Evolutionary conservation across 2,329 filamentous ascomycete species (phyloP).

Genomic region (Setomelanomma holmii): DNA sequence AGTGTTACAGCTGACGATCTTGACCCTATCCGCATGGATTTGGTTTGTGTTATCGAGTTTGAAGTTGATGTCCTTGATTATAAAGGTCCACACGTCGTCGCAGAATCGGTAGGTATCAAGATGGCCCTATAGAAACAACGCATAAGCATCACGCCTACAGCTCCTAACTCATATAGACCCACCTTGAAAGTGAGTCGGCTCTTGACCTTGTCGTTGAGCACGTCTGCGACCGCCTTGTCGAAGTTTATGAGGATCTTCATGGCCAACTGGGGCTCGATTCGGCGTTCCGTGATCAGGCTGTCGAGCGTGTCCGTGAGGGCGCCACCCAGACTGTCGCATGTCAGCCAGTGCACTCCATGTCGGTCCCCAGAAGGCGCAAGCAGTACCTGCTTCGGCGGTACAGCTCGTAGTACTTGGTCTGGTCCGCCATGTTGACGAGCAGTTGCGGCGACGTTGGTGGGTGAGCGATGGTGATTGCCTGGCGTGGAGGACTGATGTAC

Average conservation of each 20-base stretch:
- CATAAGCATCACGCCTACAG: slow-evolving; percentile 21
- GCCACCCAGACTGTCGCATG: slow-evolving; percentile 76
- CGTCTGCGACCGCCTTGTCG: slow-evolving; percentile 90
- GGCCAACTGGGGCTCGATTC: slow-evolving; percentile 95
- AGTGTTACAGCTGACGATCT: slow-evolving; percentile 97
- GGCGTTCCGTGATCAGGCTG: slow-evolving; percentile 90
- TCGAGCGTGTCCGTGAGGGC: slow-evolving; percentile 96
- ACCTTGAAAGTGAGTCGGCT: slow-evolving; percentile 95
- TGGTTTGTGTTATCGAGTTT: slow-evolving; percentile 86
- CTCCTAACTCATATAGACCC: slow-evolving; percentile 31
- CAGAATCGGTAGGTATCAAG: slow-evolving; percentile 99
- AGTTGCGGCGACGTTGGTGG: slow-evolving; percentile 20
- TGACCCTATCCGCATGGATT: slow-evolving; percentile 88
- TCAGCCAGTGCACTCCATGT: slow-evolving; percentile 30
- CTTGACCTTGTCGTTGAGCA: slow-evolving; percentile 91
- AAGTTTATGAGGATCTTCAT: slow-evolving; percentile 99
- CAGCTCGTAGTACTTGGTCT: slow-evolving; percentile 81
- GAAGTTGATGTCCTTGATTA: slow-evolving; percentile 98
- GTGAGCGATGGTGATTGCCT: slow-evolving; percentile 17
- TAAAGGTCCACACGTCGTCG: slow-evolving; percentile 99
- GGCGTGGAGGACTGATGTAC: slow-evolving; percentile 20
- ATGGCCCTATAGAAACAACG: slow-evolving; percentile 70
- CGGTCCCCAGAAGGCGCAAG: slow-evolving; percentile 13
- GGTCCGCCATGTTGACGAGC: slow-evolving; percentile 43
- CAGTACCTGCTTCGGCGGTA: slow-evolving; percentile 96